Evolutionary conservation across 2,329 filamentous ascomycete genomes (phyloP).

Genomic region (Scleromitrula shiraiana): DNA sequence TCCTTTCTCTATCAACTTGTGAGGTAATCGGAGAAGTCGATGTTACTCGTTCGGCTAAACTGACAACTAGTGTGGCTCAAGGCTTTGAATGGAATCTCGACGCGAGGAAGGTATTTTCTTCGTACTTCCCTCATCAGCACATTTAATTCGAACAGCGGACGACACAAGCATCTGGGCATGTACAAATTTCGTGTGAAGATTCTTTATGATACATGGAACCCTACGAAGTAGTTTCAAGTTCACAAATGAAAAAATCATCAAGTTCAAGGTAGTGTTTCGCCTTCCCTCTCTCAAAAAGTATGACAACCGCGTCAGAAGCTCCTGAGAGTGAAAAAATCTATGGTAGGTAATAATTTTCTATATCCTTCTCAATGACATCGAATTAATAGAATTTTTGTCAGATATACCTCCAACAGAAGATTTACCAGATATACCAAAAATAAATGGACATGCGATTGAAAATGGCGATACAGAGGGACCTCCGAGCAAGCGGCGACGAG

Average conservation of each 20-base stretch:
- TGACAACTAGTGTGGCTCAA: slow-evolving; percentile 12
- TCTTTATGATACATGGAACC: slow-evolving; percentile 41
- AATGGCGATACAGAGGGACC: slow-evolving; percentile 36
- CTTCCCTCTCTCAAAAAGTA: slow-evolving; percentile 25
- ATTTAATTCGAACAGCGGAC: slow-evolving; percentile 15
- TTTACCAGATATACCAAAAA: slow-evolving; percentile 19
- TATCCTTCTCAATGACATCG: background rate
- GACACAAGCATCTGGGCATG: slow-evolving; percentile 45
- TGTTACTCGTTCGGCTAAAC: slow-evolving; percentile 17
- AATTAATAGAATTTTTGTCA: slow-evolving; percentile 15
- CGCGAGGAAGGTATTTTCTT: slow-evolving; percentile 8
- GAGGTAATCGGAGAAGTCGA: slow-evolving; percentile 3
- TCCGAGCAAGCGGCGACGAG: slow-evolving; percentile 59
- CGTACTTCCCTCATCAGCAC: slow-evolving; percentile 6
- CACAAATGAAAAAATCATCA: slow-evolving; percentile 51
- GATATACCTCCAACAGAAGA: slow-evolving; percentile 20
- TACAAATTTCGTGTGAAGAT: slow-evolving; percentile 42
- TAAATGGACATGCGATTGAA: slow-evolving; percentile 27
- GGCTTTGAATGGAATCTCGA: slow-evolving; percentile 5
- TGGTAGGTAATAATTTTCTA: slow-evolving; percentile 17
- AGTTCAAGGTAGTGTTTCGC: slow-evolving; percentile 40
- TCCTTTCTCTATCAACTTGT: background rate
- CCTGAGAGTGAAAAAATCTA: slow-evolving; percentile 26
- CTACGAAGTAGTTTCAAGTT: slow-evolving; percentile 45
- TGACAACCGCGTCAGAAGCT: slow-evolving; percentile 31